phyloP scores from a whole-genome alignment of 495 filamentous ascomycete species.

The Oidiodendron maius region DNA sequence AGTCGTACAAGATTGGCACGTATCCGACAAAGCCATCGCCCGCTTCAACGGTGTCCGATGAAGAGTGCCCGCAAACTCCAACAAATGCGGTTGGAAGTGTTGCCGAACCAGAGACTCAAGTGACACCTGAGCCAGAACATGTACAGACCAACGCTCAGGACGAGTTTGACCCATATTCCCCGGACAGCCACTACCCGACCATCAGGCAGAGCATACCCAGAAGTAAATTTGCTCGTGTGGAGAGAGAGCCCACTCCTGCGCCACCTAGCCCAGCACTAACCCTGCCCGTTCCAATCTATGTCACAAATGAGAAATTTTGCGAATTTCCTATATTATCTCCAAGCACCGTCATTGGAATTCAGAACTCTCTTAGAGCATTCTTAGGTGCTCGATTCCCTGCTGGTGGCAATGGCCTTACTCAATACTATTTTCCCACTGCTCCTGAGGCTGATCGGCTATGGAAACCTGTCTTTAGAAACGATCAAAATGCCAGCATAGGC shows the following conservation, averaged over 20 bases:
- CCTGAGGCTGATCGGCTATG: constrained; percentile 18
- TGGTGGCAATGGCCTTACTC: constrained; percentile 11
- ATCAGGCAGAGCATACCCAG: constrained; percentile 1
- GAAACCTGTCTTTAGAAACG: constrained; percentile 23
- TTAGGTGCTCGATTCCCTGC: constrained; percentile 12
- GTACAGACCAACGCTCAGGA: constrained; percentile 1
- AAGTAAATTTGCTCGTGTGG: not conserved
- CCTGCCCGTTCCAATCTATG: not conserved
- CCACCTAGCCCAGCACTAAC: constrained; percentile 11
- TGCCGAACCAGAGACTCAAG: not conserved
- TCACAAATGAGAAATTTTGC: constrained; percentile 8
- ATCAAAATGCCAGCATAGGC: constrained; percentile 13
- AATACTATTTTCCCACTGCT: constrained; percentile 13
- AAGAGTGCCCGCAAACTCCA: not conserved
- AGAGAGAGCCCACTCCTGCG: not conserved
- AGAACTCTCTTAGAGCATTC: constrained; percentile 16
- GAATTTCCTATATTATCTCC: constrained; percentile 9
- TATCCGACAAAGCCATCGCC: constrained; percentile 12
- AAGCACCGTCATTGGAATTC: constrained; percentile 10
- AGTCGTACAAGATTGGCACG: constrained; percentile 14
- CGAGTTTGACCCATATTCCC: constrained; percentile 11
- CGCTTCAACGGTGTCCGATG: not conserved
- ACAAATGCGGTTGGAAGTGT: not conserved
- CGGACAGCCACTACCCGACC: not conserved
- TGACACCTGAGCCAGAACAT: constrained; percentile 8